Base-by-base conservation (phyloP, 1,284 basidiomycete genomes). In the Pyrrhoderma noxium region DNA sequence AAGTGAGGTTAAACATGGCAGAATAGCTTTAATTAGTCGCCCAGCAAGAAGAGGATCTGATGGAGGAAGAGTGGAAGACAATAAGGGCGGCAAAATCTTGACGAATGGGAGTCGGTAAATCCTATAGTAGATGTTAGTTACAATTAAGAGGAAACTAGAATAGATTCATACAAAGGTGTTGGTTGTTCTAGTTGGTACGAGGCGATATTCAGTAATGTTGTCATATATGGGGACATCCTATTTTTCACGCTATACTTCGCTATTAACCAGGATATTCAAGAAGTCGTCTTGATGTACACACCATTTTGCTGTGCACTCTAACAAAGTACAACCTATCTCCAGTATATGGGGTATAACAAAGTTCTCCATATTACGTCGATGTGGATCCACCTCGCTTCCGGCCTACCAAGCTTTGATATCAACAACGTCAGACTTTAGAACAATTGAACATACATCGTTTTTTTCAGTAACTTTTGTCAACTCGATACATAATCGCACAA, bases 161-260 rank as follows among this genome's bases (percentile, higher is more conserved):
- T 44, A n/a, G 45, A 38, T 22, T 69, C 79, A 59, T 63, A 86
- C 85, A 69, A 46, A 8, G 70, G 63, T 25, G 65, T 64, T 14
- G 67, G 65, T 54, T 76, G 75, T 61, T 89, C 87, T 1, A 89
- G 66, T 51, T 80, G 84, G 58, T 72, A 77, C 1, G 71, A 65
- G 13, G 89, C 60, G 38, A 72, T 67, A 23, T 71, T 70, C 8
- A 77, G 59, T 11, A 89, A 52, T 40, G 67, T 73, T 13, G 75
- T 63, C 0, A 70, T 43, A 56, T 82, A 69, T 0, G 85, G 75
- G 5, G 73, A 71, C 16, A 89, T 60, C 53, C 76, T 72, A 43
- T 71, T 69, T 11, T 67, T 65, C 8, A 70, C 62, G 47, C 86
- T 89, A n/a, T n/a, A n/a, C n/a, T n/a, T n/a, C n/a, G n/a, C n/a